Evolutionary conservation across 2,329 filamentous ascomycete species (phyloP), one percentile per base, ranked within the genome.

Genomic region (Madurella mycetomatis): DNA sequence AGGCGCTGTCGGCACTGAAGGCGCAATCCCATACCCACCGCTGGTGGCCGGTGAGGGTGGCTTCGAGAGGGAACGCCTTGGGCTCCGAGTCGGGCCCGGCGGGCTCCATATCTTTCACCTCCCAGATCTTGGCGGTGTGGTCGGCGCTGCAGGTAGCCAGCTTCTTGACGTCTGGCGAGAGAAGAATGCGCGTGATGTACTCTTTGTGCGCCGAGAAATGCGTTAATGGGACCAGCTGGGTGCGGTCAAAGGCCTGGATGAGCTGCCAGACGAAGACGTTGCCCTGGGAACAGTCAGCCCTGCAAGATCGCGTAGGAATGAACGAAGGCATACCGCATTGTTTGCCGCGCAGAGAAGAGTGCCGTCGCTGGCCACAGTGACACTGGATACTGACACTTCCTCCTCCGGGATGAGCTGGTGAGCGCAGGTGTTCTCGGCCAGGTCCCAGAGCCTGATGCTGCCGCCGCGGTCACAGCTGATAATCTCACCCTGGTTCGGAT

Each of bases 11-110:
- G 25, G 92, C 92, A 58, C 88, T 92, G 72, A 96, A 96, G 1
- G 92, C 92, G 66, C 92, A 96, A 70, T 96, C 92, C 92, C 92
- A 96, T 1, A 96, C 92, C 92, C 92, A 96, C 51, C 92, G 85
- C 73, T 96, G 92, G 72, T 96, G 92, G 51, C 88, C 90, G 18
- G 88, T 88, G 1, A 96, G 81, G 1, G 90, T 95, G 2, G 90
- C 91, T 71, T 96, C 89, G 17, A 95, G 81, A 9, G 86, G 87
- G 63, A 89, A 94, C 41, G 78, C 86, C 69, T 78, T 82, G 9
- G 77, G 71, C 34, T 74, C 72, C 16, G 69, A 66, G 39, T 60
- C 49, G 41, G 56, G 53, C 30, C 53, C 46, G 11, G 58, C 60
- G 48, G 78, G 75, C 46, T 84, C 81, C n/a, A 85, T 79, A 66